Conservation (phyloP, 2,329 filamentous ascomycete genomes). For the Calonectria pauciramosa region DNA sequence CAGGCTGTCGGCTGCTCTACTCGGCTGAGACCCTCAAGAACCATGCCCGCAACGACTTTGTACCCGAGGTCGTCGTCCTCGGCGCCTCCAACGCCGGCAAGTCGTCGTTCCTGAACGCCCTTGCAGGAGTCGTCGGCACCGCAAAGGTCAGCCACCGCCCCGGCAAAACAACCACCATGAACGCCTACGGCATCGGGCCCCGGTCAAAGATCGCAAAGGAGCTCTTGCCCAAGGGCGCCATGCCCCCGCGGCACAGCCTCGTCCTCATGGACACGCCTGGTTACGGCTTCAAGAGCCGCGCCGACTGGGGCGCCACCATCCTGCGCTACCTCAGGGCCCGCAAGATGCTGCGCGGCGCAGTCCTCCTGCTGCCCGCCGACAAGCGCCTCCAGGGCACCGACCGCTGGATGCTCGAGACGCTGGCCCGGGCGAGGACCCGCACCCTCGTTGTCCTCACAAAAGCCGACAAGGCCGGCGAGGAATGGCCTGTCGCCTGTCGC, state of each 20-base stretch:
- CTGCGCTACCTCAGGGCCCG: conserved; percentile 64
- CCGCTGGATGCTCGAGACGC: conserved; percentile 59
- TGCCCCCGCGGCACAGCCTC: conserved; percentile 61
- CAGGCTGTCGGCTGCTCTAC: conserved; percentile 60
- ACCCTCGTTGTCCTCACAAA: conserved; percentile 69
- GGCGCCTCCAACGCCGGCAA: conserved; percentile 93
- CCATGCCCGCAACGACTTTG: conserved; percentile 64
- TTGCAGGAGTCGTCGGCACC: conserved; percentile 67
- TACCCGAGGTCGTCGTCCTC: conserved; percentile 79
- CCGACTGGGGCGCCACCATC: conserved; percentile 67
- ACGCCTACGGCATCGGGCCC: conserved; percentile 68
- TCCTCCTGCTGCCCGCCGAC: conserved; percentile 67
- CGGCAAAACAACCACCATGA: conserved; percentile 68
- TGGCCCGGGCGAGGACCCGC: conserved; percentile 59
- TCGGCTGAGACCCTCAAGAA: conserved; percentile 62
- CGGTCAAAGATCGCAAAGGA: conserved; percentile 46
- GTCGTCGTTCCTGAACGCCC: conserved; percentile 87
- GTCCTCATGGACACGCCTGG: conserved; percentile 66
- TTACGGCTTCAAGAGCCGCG: conserved; percentile 62
- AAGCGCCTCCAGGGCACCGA: conserved; percentile 66
- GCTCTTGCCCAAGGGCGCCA: conserved; percentile 51
- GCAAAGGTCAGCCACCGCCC: conserved; percentile 65
- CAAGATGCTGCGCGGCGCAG: conserved; percentile 62
- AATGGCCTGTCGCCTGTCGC: conserved; percentile 47
- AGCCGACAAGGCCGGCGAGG: conserved; percentile 62